These are phyloP conservation scores for Ziziphus jujuba DNA, from an alignment of 306 rosid genomes.

Conservation along the genomic window DNA sequence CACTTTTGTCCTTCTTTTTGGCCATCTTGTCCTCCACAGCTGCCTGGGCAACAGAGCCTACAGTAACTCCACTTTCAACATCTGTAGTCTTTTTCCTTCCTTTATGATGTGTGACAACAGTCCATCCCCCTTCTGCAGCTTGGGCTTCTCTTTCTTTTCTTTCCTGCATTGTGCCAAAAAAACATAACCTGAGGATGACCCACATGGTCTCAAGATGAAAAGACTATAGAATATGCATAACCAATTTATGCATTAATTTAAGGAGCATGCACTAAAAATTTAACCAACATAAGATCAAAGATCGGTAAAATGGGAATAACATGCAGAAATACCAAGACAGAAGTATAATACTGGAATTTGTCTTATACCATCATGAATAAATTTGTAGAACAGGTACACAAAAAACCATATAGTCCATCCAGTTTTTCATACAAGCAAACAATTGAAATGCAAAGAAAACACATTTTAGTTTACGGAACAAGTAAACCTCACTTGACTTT, in stretches of 20 bases:
- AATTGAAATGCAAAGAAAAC: background rate
- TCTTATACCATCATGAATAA: background rate
- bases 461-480: background rate
- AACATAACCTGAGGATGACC: slow-evolving; percentile 4
- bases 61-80: slow-evolving; percentile 68
- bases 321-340: background rate
- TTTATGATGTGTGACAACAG: slow-evolving; percentile 76
- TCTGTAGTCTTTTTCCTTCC: slow-evolving; percentile 93
- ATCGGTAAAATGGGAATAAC: background rate
- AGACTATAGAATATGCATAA: background rate
- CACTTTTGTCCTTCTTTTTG: slow-evolving; percentile 63
- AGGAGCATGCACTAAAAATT: background rate
- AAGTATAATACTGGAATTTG: background rate
- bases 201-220: background rate
- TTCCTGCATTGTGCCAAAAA: slow-evolving; percentile 52
- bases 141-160: slow-evolving; percentile 64
- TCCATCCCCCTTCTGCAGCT: slow-evolving; percentile 87
- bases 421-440: background rate
- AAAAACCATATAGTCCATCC: background rate
- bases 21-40: slow-evolving; percentile 59
- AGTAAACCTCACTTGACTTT: background rate
- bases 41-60: slow-evolving; percentile 81
- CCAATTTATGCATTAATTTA: background rate
- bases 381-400: background rate
- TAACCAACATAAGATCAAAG: background rate